Base-by-base conservation (phyloP, 1,139 yeast genomes). In the Geotrichum aggregatum region DNA sequence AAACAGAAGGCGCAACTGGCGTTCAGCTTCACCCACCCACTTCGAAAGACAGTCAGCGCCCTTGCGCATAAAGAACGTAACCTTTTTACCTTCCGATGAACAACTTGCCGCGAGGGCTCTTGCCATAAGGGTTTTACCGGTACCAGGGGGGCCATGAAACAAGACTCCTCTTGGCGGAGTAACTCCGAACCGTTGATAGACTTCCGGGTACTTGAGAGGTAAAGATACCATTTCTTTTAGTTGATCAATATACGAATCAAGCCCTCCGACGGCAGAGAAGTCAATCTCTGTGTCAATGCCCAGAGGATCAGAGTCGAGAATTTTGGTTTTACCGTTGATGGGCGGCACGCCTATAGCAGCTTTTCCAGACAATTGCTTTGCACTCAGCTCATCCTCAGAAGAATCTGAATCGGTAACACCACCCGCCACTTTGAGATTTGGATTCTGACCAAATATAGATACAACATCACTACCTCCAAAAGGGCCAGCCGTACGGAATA, bases 1-100 rank as follows among this genome's bases (percentile, higher is more conserved):
- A 67, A 92, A 92, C 51, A 92, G 72, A 43, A 92, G 72, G 55
- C 99, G 75, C 58, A 92, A 74, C 67, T 92, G 97, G 61, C 98
- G 78, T 70, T 92, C 99, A 5, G 98, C 98, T 70, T 92, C 99
- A 63, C 99, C 99, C 5, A 92, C 98, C 98, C 98, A 92, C 71
- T 94, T 94, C 50, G 96, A 87, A 61, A 92, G 73, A 68, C 96
- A 87, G 67, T 94, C 99, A 0, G 98, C 98, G 60, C 99, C 99
- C 68, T 94, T 94, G 59, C 99, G 76, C 99, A 94, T 94, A 69
- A 89, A 94, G 65, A 94, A 94, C 0, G 98, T 88, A 52, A 94
- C 91, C 62, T 92, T 92, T 55, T 86, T 74, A 6, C 75, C 76
- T 8, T 86, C 82, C 0, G 94, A 81, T 0, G 96, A 86, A 63